phyloP scores from a whole-genome alignment of 1,284 basidiomycete species.

The Tremellales sp. region DNA sequence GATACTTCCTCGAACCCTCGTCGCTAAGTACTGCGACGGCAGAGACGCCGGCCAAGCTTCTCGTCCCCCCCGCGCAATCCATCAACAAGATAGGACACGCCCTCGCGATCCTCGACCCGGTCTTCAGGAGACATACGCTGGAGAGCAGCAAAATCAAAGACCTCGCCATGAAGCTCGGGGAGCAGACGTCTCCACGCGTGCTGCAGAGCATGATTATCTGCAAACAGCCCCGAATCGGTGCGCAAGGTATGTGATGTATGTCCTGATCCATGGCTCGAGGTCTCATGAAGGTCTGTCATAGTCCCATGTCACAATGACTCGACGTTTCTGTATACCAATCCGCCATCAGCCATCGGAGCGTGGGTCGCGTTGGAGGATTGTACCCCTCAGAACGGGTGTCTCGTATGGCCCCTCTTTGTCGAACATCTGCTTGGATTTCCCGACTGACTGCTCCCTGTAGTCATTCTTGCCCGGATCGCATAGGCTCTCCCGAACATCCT shows the following conservation, averaged over 20 bases:
- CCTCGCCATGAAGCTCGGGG: slow-evolving; percentile 68
- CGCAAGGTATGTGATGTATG: slow-evolving; percentile 59
- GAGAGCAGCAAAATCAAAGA: slow-evolving; percentile 64
- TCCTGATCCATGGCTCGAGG: background rate
- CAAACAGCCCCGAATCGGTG: slow-evolving; percentile 83
- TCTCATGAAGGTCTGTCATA: slow-evolving; percentile 47
- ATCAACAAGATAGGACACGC: slow-evolving; percentile 57
- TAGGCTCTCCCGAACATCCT: slow-evolving; percentile 63
- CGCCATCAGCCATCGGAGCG: slow-evolving; percentile 85
- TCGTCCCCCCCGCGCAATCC: slow-evolving; percentile 65
- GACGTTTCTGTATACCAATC: slow-evolving; percentile 73
- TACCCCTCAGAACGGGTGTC: slow-evolving; percentile 75
- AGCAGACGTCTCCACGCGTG: slow-evolving; percentile 78
- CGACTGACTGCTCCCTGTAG: slow-evolving; percentile 9
- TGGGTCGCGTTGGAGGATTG: slow-evolving; percentile 94
- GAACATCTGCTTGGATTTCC: background rate
- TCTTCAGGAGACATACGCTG: slow-evolving; percentile 71
- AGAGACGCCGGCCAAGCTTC: slow-evolving; percentile 54
- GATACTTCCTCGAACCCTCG: slow-evolving; percentile 46
- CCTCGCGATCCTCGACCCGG: slow-evolving; percentile 76
- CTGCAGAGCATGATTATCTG: slow-evolving; percentile 94
- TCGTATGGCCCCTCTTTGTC: slow-evolving; percentile 46
- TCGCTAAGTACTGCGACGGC: slow-evolving; percentile 29
- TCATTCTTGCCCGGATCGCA: slow-evolving; percentile 93
- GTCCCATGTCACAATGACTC: slow-evolving; percentile 57